These are phyloP conservation scores for Lipomyces sp. DNA, from an alignment of 805 yeast species.

Conservation along the genomic window DNA sequence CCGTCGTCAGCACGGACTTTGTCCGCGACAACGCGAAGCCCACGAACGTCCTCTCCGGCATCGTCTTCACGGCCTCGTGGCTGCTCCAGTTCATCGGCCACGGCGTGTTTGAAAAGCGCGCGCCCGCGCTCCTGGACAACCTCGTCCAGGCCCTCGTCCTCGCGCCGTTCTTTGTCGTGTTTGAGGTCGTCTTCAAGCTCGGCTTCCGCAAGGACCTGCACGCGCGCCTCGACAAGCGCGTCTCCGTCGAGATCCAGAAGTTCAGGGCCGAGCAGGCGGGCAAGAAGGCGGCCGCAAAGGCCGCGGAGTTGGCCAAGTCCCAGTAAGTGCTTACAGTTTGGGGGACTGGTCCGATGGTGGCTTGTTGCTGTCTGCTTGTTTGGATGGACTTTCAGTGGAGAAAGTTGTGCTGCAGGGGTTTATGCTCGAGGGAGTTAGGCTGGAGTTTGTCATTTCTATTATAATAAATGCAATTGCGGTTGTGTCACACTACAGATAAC, in stretches of 20 bases:
- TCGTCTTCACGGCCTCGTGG: slow-evolving; percentile 62
- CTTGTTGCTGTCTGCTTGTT: too few species aligned
- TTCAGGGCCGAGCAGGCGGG: slow-evolving; percentile 31
- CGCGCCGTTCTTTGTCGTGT: slow-evolving; percentile 86
- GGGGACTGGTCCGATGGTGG: too few species aligned
- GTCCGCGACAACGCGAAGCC: slow-evolving; percentile 35
- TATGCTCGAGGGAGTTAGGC: too few species aligned
- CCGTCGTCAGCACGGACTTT: slow-evolving; percentile 33
- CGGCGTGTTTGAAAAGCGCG: slow-evolving; percentile 70
- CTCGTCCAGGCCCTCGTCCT: slow-evolving; percentile 78
- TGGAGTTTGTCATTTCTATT: too few species aligned
- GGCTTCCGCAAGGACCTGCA: slow-evolving; percentile 59
- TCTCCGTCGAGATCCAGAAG: slow-evolving; percentile 37
- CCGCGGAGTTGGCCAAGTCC: too few species aligned
- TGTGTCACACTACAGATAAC: too few species aligned
- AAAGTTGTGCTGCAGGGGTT: too few species aligned
- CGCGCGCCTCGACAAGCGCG: slow-evolving; percentile 47
- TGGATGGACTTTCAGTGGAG: too few species aligned
- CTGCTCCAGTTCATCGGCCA: slow-evolving; percentile 84
- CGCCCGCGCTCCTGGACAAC: slow-evolving; percentile 85
- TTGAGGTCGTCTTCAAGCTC: slow-evolving; percentile 66
- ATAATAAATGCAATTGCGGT: too few species aligned
- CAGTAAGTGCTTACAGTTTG: too few species aligned
- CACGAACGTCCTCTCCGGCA: slow-evolving; percentile 37
- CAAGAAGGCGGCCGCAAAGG: neutral